phyloP scores from a whole-genome alignment of 768 basidiomycete species.

The Trametes cingulata region DNA sequence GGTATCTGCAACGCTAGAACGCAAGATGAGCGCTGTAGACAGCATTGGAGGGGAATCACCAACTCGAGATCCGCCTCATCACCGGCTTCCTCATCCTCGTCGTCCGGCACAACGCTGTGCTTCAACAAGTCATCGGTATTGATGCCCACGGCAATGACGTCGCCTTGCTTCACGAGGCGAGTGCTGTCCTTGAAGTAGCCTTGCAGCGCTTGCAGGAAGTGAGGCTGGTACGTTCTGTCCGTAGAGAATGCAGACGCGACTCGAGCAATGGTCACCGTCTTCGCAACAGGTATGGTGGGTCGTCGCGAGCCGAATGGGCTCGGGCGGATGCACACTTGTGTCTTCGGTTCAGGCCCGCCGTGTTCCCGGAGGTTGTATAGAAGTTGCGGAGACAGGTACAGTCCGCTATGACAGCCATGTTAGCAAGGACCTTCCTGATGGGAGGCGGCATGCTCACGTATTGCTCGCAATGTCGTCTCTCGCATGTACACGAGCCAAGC shows the following conservation, averaged over 20 bases:
- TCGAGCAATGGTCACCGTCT: conserved; percentile 72
- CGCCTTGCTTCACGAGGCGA: conserved; percentile 69
- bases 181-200: conserved; percentile 55
- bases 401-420: conserved; percentile 1
- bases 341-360: neutral
- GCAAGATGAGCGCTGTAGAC: neutral
- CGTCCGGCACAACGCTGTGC: neutral
- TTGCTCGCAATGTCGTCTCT: conserved; percentile 37
- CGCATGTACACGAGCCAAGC: conserved; percentile 61
- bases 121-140: conserved; percentile 46
- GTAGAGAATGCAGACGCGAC: conserved; percentile 74
- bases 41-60: neutral
- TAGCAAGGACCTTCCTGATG: neutral
- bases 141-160: conserved; percentile 67
- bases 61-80: conserved; percentile 1
- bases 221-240: conserved; percentile 60
- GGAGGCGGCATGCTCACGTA: conserved; percentile 3
- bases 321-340: conserved; percentile 36
- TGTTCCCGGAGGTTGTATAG: conserved; percentile 19
- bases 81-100: neutral
- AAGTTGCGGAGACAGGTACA: conserved; percentile 22
- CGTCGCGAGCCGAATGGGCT: conserved; percentile 62
- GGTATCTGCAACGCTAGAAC: neutral
- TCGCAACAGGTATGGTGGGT: conserved; percentile 68
- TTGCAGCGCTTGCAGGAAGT: conserved; percentile 64